Conservation (phyloP, 2,329 filamentous ascomycete genomes). For the Colletotrichum truncatum region DNA sequence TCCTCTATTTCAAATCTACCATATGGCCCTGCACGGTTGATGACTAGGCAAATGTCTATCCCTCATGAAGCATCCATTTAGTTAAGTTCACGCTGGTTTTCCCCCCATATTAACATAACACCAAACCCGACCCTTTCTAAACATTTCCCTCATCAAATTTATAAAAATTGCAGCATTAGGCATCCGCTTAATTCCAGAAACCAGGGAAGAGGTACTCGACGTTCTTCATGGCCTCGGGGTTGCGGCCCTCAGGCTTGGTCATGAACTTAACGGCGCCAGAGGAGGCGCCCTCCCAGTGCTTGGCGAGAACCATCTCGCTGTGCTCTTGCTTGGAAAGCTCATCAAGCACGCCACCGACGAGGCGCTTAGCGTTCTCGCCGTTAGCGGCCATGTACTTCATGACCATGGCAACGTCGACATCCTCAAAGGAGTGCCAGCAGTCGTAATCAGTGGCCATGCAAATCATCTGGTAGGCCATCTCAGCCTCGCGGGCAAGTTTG, state of each 20-base stretch:
- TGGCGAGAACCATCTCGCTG: conserved; percentile 77
- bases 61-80: background rate
- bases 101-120: conserved; percentile 14
- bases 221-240: conserved; percentile 79
- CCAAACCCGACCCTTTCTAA: background rate
- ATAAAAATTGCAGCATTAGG: background rate
- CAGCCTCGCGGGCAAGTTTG: conserved; percentile 94
- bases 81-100: conserved; percentile 1
- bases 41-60: background rate
- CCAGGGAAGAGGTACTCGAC: conserved; percentile 89
- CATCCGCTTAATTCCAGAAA: conserved; percentile 64
- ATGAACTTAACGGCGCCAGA: conserved; percentile 83
- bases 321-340: conserved; percentile 83
- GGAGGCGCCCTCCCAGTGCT: conserved; percentile 80
- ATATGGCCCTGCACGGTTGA: conserved; percentile 6
- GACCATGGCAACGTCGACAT: conserved; percentile 96
- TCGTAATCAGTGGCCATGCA: conserved; percentile 99
- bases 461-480: conserved; percentile 97
- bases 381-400: conserved; percentile 97
- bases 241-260: conserved; percentile 81
- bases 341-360: conserved; percentile 89
- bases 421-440: conserved; percentile 88
- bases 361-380: conserved; percentile 82
- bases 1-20: background rate
- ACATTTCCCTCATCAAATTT: background rate